Conservation (phyloP, 352 stramenopile genomes). For the Plasmopara muralis region DNA sequence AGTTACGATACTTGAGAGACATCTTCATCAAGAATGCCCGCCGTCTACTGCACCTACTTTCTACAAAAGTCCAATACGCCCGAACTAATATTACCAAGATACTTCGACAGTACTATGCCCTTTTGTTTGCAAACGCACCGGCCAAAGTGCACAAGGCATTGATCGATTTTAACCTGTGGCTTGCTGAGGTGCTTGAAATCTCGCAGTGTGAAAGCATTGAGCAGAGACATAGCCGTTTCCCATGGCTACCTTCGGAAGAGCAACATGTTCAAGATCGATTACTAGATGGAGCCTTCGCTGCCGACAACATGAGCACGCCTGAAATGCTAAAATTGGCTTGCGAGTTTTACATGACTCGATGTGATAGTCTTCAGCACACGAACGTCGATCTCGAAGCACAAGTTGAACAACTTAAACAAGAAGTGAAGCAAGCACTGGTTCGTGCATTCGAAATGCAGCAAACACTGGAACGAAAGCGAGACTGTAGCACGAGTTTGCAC, state of each 20-base stretch:
- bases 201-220: constrained; percentile 18
- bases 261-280: constrained; percentile 8
- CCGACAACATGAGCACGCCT: constrained; percentile 10
- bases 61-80: constrained; percentile 5
- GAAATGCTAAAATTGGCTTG: constrained; percentile 22
- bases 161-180: constrained; percentile 30
- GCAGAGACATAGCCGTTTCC: constrained; percentile 9
- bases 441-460: constrained; percentile 18
- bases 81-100: constrained; percentile 7
- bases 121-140: constrained; percentile 16
- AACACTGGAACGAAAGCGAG: constrained; percentile 13
- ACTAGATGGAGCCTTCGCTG: constrained; percentile 7
- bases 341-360: constrained; percentile 24
- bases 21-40: constrained; percentile 20
- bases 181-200: constrained; percentile 20
- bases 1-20: constrained; percentile 12
- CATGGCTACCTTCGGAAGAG: constrained; percentile 18
- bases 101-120: constrained; percentile 11
- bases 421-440: constrained; percentile 20
- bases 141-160: constrained; percentile 11
- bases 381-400: constrained; percentile 13
- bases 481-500: constrained; percentile 5
- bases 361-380: constrained; percentile 14
- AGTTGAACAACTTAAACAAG: constrained; percentile 13
- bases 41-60: constrained; percentile 16